Conservation (phyloP, 345 rosid species). For the Lepidium sativum region DNA sequence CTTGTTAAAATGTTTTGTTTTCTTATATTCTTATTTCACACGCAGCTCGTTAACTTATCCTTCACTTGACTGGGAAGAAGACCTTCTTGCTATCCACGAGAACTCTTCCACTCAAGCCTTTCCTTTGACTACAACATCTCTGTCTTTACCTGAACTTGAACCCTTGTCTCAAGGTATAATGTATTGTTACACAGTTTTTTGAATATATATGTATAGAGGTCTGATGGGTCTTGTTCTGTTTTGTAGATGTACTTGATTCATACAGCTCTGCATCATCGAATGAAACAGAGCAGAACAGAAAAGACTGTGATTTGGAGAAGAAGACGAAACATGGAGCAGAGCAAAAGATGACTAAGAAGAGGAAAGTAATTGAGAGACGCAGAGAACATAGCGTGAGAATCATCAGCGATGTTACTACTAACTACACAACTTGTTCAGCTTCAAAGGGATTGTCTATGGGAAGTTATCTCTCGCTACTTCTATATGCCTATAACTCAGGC, state of each 20-base stretch:
- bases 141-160: conserved; percentile 28
- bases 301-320: conserved; percentile 10
- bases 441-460: conserved; percentile 28
- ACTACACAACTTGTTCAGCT: not conserved
- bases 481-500: conserved; percentile 69
- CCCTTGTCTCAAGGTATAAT: conserved; percentile 27
- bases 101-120: conserved; percentile 6
- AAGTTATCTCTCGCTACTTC: conserved; percentile 40
- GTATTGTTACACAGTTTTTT: not conserved
- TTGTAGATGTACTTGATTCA: conserved; percentile 19
- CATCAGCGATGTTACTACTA: not conserved
- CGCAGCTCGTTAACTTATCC: conserved; percentile 6
- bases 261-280: conserved; percentile 27
- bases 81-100: conserved; percentile 16
- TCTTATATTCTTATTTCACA: not conserved
- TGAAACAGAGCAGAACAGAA: conserved; percentile 23
- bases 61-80: conserved; percentile 30
- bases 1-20: not conserved
- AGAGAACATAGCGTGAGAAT: conserved; percentile 6
- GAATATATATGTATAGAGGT: not conserved
- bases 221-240: not conserved
- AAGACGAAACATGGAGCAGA: not conserved
- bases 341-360: conserved; percentile 9
- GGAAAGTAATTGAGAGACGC: not conserved
- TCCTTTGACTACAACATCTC: conserved; percentile 27